Evolutionary conservation across 208 protist genomes (phyloP).

Genomic region (Wallacemonas sp.): DNA sequence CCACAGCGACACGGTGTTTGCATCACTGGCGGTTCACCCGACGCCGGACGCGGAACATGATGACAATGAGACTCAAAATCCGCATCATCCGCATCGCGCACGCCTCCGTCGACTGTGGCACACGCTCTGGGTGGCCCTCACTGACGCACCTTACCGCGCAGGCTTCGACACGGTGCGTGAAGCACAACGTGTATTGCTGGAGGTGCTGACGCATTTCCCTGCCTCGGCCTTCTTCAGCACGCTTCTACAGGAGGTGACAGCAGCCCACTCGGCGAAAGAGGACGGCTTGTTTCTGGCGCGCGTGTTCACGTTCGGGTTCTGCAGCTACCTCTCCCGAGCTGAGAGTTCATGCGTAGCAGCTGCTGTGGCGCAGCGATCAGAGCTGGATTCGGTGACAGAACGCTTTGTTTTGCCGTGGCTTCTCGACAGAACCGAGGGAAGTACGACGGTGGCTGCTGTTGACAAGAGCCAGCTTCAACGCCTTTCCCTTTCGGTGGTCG

Average conservation of each 20-base stretch:
- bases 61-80: not conserved
- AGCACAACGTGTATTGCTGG: slow-evolving; percentile 40
- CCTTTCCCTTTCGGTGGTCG: slow-evolving; percentile 17
- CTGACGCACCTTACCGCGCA: not conserved
- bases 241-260: not conserved
- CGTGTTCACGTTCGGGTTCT: slow-evolving; percentile 20
- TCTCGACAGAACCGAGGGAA: not conserved
- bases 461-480: not conserved
- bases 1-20: slow-evolving; percentile 11
- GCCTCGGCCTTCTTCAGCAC: slow-evolving; percentile 20
- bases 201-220: slow-evolving; percentile 44
- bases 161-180: slow-evolving; percentile 25
- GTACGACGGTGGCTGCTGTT: not conserved
- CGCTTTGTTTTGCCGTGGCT: slow-evolving; percentile 1
- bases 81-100: not conserved
- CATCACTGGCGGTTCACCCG: not conserved
- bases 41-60: not conserved
- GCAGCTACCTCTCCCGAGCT: slow-evolving; percentile 12
- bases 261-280: not conserved
- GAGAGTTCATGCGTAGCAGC: not conserved
- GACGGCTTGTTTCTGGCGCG: slow-evolving; percentile 13
- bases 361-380: not conserved
- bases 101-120: slow-evolving; percentile 15
- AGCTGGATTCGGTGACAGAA: not conserved
- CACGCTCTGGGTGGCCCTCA: slow-evolving; percentile 23